Conservation (phyloP, 371 early-diverging fungal genomes). For the Syncephalis plumigaleata region DNA sequence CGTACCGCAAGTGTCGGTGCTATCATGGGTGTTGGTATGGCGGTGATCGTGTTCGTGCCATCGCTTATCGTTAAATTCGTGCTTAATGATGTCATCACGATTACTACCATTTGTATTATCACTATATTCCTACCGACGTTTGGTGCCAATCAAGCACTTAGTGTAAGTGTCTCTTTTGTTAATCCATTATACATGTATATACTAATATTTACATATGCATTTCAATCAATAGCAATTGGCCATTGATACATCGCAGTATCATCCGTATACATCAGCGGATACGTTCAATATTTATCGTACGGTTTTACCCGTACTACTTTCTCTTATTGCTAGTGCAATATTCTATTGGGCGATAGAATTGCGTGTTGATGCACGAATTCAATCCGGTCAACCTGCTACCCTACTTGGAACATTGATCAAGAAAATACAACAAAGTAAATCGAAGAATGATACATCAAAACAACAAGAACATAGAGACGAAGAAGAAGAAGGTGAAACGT, state of each 20-base stretch:
- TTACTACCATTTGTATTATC: slow-evolving; percentile 9
- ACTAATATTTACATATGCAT: too few relatives aligned
- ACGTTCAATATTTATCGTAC: slow-evolving; percentile 10
- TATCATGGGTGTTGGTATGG: slow-evolving; percentile 12
- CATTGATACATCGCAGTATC: slow-evolving; percentile 7
- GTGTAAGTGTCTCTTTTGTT: slow-evolving; percentile 3
- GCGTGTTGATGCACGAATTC: slow-evolving; percentile 11
- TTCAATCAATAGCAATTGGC: slow-evolving; percentile 9
- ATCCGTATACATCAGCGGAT: slow-evolving; percentile 9
- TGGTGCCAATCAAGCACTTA: slow-evolving; percentile 17
- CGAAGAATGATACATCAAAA: background rate
- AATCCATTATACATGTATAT: too few relatives aligned
- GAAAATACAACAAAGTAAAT: background rate
- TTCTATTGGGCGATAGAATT: slow-evolving; percentile 8
- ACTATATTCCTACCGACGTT: slow-evolving; percentile 14
- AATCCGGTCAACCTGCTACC: slow-evolving; percentile 10
- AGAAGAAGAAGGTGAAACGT: slow-evolving; percentile 9
- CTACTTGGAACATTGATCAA: slow-evolving; percentile 2
- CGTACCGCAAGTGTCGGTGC: slow-evolving; percentile 7
- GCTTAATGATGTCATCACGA: slow-evolving; percentile 7
- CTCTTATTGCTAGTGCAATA: slow-evolving; percentile 9
- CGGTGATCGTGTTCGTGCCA: slow-evolving; percentile 17
- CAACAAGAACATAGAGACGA: background rate
- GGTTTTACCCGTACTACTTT: slow-evolving; percentile 9
- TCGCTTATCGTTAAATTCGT: slow-evolving; percentile 20